Base-by-base conservation (phyloP, 768 basidiomycete species). In the Russula ochroleuca region DNA sequence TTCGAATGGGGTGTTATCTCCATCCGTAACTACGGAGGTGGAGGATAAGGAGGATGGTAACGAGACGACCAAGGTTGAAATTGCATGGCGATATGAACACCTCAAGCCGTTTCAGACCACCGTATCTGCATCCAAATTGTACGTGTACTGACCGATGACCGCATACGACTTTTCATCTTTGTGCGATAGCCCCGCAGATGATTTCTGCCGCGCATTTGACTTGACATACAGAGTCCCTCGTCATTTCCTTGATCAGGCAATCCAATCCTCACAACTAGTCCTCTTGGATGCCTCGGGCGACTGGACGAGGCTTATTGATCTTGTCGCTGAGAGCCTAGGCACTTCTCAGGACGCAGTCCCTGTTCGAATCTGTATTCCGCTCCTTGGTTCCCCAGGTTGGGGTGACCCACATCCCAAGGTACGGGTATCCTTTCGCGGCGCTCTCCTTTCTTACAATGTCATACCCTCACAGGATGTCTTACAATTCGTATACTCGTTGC, bases 81-180 rank as follows among this genome's bases (percentile, higher is more conserved):
- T 99, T 69, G 97, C 97, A 35, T 99, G 97, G 92, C 83, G 97
- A 71, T 99, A 99, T 74, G 92, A 93, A 70, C 82, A 86, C 62
- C 90, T 98, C 90, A 91, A 88, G 76, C 86, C 81, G 75, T 96
- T 97, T 73, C 84, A 92, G 76, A 97, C 94, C 5, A 93, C 92
- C 2, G 85, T 94, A 23, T 72, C 78, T 41, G 66, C 77, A 53
- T 72, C 79, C 50, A 75, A 75, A 66, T 75, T 76, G 79, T 83
- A 79, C 73, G 84, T 82, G 63, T 57, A 56, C 37, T 51, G 23
- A 61, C 52, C 51, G 25, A 41, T 63, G 59, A 48, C 49, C 11
- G 35, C 31, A 47, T 10, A 37, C 21, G 41, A 49, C 33, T 60
- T 57, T 68, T 52, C 58, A 63, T 64, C 63, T 53, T 28, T 52